These are phyloP conservation scores for Centaurea solstitialis DNA, from an alignment of 129 eudicot species.

Conservation along the genomic window DNA sequence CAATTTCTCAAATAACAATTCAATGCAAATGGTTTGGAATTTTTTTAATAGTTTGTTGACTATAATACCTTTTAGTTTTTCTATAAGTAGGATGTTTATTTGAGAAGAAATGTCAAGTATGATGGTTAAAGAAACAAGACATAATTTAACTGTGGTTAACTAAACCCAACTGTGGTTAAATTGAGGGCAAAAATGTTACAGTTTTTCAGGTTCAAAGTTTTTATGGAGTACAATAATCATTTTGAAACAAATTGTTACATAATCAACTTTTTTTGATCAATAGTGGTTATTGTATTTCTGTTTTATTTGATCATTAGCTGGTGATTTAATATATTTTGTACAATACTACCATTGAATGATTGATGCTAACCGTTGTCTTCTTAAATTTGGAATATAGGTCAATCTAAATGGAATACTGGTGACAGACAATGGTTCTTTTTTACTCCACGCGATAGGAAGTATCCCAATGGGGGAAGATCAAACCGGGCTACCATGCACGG, in stretches of 20 bases:
- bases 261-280: background rate
- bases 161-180: background rate
- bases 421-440: constrained; percentile 93
- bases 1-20: background rate
- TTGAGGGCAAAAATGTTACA: background rate
- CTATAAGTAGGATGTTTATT: background rate
- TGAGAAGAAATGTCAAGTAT: background rate
- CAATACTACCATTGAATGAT: background rate
- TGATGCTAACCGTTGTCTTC: background rate
- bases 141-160: background rate
- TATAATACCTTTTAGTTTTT: background rate
- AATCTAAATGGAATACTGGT: constrained; percentile 67
- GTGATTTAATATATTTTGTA: background rate
- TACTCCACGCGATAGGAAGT: constrained; percentile 66
- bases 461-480: constrained; percentile 69
- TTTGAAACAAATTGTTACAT: background rate
- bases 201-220: background rate
- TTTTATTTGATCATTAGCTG: background rate
- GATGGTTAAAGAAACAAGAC: background rate
- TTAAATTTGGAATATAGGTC: constrained; percentile 40
- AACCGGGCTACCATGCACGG: constrained; percentile 68
- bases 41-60: background rate
- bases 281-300: background rate
- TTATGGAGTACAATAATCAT: background rate
- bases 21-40: background rate